These are phyloP conservation scores for Dactylis glomerata DNA, from an alignment of 176 grass and related monocot species.

Conservation along the genomic window DNA sequence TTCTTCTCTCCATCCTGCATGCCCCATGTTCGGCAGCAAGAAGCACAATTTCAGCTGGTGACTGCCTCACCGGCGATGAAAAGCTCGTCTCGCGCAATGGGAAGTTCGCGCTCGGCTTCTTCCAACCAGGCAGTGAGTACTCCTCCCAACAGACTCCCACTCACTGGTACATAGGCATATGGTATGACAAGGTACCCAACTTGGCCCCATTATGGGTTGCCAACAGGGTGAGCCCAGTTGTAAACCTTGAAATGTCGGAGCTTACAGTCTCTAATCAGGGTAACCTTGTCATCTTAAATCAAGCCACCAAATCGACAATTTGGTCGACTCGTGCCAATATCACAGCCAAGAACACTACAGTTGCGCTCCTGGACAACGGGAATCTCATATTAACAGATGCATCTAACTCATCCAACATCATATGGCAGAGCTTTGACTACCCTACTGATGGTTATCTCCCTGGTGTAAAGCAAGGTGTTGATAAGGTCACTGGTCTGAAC, in stretches of 20 bases:
- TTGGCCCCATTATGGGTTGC: conserved; percentile 42
- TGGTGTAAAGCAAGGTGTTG: conserved; percentile 28
- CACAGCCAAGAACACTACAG: conserved; percentile 16
- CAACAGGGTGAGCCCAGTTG: conserved; percentile 33
- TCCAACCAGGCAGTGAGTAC: conserved; percentile 4
- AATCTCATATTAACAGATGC: conserved; percentile 46
- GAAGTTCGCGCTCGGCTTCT: conserved; percentile 46
- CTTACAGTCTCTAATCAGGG: conserved; percentile 33
- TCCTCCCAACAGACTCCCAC: neutral
- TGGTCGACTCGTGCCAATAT: conserved; percentile 43
- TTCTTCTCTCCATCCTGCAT: neutral
- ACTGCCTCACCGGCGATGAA: conserved; percentile 13
- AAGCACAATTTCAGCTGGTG: conserved; percentile 16
- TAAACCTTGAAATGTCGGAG: neutral
- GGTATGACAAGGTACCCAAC: conserved; percentile 36
- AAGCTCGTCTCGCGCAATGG: conserved; percentile 33
- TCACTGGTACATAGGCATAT: conserved; percentile 48
- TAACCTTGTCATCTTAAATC: conserved; percentile 39
- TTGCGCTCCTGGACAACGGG: conserved; percentile 34
- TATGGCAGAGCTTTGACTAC: conserved; percentile 68
- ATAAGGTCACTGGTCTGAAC: conserved; percentile 29
- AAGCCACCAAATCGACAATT: conserved; percentile 17
- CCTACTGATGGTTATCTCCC: conserved; percentile 33
- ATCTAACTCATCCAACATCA: conserved; percentile 18
- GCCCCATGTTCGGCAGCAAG: conserved; percentile 8